A percentile compares a stretch with the other conserved stretches of the same genome.
phyloP scores from a whole-genome alignment of 306 rosid genomes.

The Ormosia emarginata region DNA sequence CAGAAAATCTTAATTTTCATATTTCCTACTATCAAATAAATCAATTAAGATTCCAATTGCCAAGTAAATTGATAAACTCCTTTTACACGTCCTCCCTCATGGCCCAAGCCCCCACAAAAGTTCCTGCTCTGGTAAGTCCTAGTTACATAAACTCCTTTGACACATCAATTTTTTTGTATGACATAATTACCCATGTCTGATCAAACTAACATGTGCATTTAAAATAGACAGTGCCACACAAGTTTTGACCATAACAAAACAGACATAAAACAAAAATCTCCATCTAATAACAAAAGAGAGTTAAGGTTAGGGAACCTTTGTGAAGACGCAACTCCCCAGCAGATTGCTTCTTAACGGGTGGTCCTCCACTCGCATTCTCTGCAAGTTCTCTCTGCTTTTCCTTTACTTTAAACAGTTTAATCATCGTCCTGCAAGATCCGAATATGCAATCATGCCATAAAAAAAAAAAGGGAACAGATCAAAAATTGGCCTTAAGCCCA shows the following conservation, averaged over 20 bases:
- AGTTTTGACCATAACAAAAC: neutral
- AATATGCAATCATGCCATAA: neutral
- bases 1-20: neutral
- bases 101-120: neutral
- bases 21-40: neutral
- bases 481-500: neutral
- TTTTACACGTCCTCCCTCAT: neutral
- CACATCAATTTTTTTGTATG: neutral
- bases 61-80: neutral
- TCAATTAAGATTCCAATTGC: neutral
- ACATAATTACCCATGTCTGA: neutral
- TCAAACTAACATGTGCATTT: neutral
- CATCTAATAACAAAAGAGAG: neutral
- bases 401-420: slow-evolving; percentile 70
- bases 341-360: slow-evolving; percentile 63
- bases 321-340: slow-evolving; percentile 84
- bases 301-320: slow-evolving; percentile 37
- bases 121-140: neutral
- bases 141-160: neutral
- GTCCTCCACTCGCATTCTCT: slow-evolving; percentile 55
- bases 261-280: neutral
- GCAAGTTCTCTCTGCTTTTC: slow-evolving; percentile 80
- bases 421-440: slow-evolving; percentile 50
- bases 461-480: neutral
- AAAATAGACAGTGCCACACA: neutral